Base-by-base conservation (phyloP, 768 basidiomycete genomes). In the Termitomyces bulborhizus region DNA sequence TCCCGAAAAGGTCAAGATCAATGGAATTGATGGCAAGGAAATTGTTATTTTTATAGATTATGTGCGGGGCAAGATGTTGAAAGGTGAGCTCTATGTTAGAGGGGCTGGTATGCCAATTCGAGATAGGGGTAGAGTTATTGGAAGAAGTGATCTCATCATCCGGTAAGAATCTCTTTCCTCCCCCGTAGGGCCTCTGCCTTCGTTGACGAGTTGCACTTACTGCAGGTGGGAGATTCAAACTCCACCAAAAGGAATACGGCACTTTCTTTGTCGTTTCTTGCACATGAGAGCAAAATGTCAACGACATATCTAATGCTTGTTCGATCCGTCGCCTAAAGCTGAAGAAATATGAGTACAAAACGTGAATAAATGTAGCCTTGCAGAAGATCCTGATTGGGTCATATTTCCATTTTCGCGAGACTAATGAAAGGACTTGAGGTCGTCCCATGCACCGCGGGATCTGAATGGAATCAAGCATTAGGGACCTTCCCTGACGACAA, bases 71-170 rank as follows among this genome's bases (percentile, higher is more conserved):
- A 75, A 75, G 61, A 70, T 68, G 4, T 69, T 79, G 52, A 76
- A 73, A 50, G 84, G 82, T 15, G 74, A 77, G 56, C 66, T 75
- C 42, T 70, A 76, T 40, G 69, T 85, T 52, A 73, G 72, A 62
- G 84, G 81, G 41, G 82, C 80, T 51, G 86, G 86, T n/a, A 88
- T 88, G 86, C 84, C 84, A 40, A 71, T 83, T 44, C 69, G 79
- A 54, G 73, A 78, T n/a, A 69, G 76, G 31, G 77, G 81, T 24
- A 48, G 73, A 61, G 69, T 79, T 9, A 66, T 80, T 51, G 83
- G 82, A 36, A 75, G 79, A 61, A 85, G 86, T 16, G 83, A 85
- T 62, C 70, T 88, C 62, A 70, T 86, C 56, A 72, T 88, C 54
- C 79, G 77, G 85, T 87, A 64, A 59, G 79, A 18, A 31, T 27